These are phyloP conservation scores for Lactarius sanguifluus DNA, from an alignment of 768 basidiomycete genomes.

Conservation along the genomic window DNA sequence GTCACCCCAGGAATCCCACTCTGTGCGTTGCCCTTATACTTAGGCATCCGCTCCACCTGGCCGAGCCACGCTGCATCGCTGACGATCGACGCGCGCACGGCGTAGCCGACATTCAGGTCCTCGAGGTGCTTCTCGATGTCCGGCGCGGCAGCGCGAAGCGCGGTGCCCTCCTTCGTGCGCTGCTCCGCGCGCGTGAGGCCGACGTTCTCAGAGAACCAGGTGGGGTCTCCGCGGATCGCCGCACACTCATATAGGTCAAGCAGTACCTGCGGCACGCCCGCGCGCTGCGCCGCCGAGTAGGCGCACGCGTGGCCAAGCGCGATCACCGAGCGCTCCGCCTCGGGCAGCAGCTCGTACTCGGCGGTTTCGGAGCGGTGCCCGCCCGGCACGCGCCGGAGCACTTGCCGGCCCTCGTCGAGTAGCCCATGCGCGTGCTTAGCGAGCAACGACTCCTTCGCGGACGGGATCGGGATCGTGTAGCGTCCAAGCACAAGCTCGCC, in stretches of 20 bases:
- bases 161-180: conserved; percentile 1
- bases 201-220: conserved; percentile 29
- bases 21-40: conserved; percentile 8
- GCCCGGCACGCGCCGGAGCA: conserved; percentile 3
- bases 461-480: conserved; percentile 27
- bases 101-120: conserved; percentile 20
- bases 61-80: conserved; percentile 18
- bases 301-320: conserved; percentile 30
- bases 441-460: conserved; percentile 21
- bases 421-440: conserved; percentile 23
- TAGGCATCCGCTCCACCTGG: conserved; percentile 10
- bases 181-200: conserved; percentile 19
- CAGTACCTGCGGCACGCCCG: conserved; percentile 21
- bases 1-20: conserved; percentile 5
- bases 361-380: conserved; percentile 24
- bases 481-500: conserved; percentile 30
- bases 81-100: conserved; percentile 29
- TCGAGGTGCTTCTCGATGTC: conserved; percentile 21
- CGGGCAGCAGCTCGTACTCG: conserved; percentile 30
- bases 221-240: conserved; percentile 27
- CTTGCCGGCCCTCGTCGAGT: conserved; percentile 2
- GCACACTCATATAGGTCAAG: conserved; percentile 29
- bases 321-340: conserved; percentile 24
- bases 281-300: conserved; percentile 23
- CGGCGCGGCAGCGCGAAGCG: conserved; percentile 19